Conservation (phyloP, 768 basidiomycete species). For the Dioszegia aurantiaca region DNA sequence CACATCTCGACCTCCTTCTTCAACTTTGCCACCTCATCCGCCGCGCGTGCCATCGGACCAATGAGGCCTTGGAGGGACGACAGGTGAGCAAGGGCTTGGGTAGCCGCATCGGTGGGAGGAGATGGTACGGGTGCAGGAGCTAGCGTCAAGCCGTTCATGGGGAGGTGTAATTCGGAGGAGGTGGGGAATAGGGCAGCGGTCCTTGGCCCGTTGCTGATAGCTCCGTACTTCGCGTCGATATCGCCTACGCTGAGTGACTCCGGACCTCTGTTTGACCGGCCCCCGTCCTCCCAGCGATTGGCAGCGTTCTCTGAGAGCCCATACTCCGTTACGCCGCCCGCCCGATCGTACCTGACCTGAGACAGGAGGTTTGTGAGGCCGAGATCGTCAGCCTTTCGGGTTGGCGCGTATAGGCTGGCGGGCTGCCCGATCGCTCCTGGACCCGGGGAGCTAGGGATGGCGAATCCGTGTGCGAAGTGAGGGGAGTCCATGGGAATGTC, state of each 20-base stretch:
- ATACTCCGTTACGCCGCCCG: background rate
- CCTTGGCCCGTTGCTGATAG: background rate
- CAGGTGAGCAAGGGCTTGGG: slow-evolving; percentile 23
- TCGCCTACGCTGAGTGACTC: background rate
- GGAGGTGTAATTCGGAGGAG: background rate
- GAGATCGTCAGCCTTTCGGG: slow-evolving; percentile 11
- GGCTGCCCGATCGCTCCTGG: slow-evolving; percentile 11
- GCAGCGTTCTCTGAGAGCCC: background rate
- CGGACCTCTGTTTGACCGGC: background rate
- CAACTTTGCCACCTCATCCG: slow-evolving; percentile 28
- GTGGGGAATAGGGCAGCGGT: slow-evolving; percentile 6
- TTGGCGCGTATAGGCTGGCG: background rate
- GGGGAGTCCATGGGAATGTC: slow-evolving; percentile 14
- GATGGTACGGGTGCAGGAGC: background rate
- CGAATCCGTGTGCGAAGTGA: background rate
- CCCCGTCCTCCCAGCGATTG: slow-evolving; percentile 9
- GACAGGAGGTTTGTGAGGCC: slow-evolving; percentile 4
- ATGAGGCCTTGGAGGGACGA: slow-evolving; percentile 16
- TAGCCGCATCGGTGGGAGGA: slow-evolving; percentile 9
- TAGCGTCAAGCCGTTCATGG: background rate
- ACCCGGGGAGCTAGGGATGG: background rate
- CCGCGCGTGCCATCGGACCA: slow-evolving; percentile 20
- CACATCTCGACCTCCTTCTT: slow-evolving; percentile 36
- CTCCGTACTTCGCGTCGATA: slow-evolving; percentile 1
- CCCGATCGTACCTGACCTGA: background rate